Evolutionary conservation across 2,329 filamentous ascomycete species (phyloP), one percentile per base, ranked within the genome.

Genomic region (Alternaria conjuncta): DNA sequence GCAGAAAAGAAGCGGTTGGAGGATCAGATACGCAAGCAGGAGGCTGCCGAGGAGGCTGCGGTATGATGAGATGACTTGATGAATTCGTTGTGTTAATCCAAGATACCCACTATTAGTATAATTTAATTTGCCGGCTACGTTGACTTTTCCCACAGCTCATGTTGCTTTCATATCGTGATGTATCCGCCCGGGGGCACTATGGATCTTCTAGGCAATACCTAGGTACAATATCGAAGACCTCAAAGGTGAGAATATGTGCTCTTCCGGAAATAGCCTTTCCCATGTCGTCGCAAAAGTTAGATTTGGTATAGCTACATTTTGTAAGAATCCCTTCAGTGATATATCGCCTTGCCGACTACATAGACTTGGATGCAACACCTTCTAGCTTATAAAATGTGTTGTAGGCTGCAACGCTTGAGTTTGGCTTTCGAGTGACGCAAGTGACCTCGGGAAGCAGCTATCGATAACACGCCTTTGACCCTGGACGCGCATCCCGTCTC

Each of bases 1-100:
- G 82, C 81, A 2, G 82, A 84, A 70, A 82, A 81, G 68, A 78
- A 76, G 65, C 71, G 78, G 18, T 32, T 84, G 36, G 82, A 83
- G 55, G 82, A 83, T 51, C 79, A 84, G 67, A 82, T 84, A 15
- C 70, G 80, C 41, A 71, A 72, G 50, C 71, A 80, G 44, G 82
- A 84, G 62, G 79, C 77, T 30, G 72, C 68, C 3, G 73, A 75
- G 54, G 71, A 75, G 18, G 65, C 54, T 5, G 23, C 54, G 6
- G 41, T 45, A 6, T 66, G 57, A 57, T 49, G 25, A 15, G 8
- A 25, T 13, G 54, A 25, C 15, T 7, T 30, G 21, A 28, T 15
- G n/a, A 20, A n/a, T 5, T 41, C 6, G n/a, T 26, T 56, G 21
- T 30, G 20, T 53, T 21, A 15, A 12, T 51, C 26, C 13, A 43